Evolutionary conservation across 179 eudicot genomes (phyloP), one percentile per base, ranked within the genome.

Genomic region (Vitellaria paradoxa): DNA sequence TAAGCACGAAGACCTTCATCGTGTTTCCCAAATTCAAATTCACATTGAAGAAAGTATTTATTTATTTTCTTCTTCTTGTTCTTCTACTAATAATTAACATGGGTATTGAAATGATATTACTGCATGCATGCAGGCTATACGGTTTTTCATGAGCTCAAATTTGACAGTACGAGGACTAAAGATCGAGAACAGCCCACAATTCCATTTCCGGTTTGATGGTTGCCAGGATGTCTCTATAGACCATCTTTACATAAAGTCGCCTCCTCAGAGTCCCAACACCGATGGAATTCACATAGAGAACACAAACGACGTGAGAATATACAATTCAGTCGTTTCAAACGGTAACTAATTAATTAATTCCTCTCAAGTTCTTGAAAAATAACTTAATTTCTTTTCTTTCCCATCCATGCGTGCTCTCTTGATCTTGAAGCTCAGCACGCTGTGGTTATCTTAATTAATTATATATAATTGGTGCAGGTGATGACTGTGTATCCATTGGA

Each of bases 401-500:
- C 37, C 9, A 7, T 30, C 1, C 37, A 30, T 30, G 37, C 37
- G 37, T 30, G 37, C 2, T 30, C 37, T 30, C 37, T 30, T 30
- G 2, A 17, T 68, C 40, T 52, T 37, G 55, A 50, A 75, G 50
- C 73, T 61, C 68, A 21, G 17, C 12, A 60, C 23, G 30, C 30
- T 46, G 1, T 40, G 21, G n/a, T n/a, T 26, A 60, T 53, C 9
- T 62, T 26, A 30, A 30, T n/a, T n/a, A n/a, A n/a, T n/a, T 30
- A 30, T 30, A 30, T 30, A 30, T 2, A 30, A 30, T 30, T 30
- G 4, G 26, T 77, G 73, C 21, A 93, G 98, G 98, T 11, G 98
- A 96, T 82, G 99, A 93, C 76, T 96, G 99, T 77, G 88, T 96
- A 18, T 96, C 99, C 9, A 96, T 93, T 80, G 99, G 99, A 79